A percentile compares a stretch with the other conserved stretches of the same genome.
Evolutionary conservation across 345 rosid genomes (phyloP).

Genomic region (Boechera retrofracta): DNA sequence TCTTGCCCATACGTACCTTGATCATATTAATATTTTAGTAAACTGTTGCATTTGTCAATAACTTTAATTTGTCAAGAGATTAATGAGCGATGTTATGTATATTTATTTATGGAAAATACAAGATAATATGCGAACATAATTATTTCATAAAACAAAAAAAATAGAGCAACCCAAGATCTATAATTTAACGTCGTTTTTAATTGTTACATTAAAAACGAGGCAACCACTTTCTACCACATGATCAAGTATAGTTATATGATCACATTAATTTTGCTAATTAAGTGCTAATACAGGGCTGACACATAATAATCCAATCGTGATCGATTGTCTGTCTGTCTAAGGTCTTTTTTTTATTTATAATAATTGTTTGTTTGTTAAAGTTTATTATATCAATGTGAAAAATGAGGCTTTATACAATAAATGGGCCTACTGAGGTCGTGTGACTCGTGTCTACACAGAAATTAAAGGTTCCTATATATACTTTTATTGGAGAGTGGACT

Average conservation of each 20-base stretch:
- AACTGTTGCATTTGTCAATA: background rate
- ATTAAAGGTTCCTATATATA: too few species aligned
- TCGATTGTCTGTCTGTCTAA: background rate
- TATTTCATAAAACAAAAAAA: background rate
- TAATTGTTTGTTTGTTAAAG: too few species aligned
- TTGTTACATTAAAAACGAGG: background rate
- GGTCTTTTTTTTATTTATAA: too few species aligned
- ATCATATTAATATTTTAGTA: background rate
- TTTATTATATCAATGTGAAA: too few species aligned
- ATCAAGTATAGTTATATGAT: background rate
- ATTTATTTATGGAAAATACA: background rate
- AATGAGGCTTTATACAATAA: too few species aligned
- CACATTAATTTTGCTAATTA: too few species aligned
- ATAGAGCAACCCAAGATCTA: background rate
- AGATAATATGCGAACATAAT: background rate
- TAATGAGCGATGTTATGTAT: background rate
- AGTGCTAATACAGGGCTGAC: background rate
- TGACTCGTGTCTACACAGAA: too few species aligned
- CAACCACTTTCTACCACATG: background rate
- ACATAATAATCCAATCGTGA: background rate
- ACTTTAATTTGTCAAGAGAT: background rate
- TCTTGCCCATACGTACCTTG: conserved; percentile 1
- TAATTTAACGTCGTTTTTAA: too few species aligned
- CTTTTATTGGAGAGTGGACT: too few species aligned
- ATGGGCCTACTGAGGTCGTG: too few species aligned